These are phyloP conservation scores for Citrus medica DNA, from an alignment of 345 rosid species.

Conservation along the genomic window DNA sequence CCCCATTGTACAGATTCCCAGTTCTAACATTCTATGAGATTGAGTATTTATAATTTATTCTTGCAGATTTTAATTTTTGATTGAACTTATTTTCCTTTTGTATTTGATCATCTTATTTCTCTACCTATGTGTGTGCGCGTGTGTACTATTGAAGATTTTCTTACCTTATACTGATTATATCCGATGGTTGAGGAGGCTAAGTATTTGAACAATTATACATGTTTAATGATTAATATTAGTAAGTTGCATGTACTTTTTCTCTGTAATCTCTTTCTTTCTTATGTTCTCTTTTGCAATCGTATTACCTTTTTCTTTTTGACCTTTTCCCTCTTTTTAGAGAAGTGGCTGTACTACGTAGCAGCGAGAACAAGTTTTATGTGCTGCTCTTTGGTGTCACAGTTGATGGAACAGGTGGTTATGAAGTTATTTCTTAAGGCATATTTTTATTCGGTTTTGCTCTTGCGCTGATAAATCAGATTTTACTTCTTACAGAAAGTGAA, in stretches of 20 bases:
- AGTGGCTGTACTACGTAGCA: constrained; percentile 71
- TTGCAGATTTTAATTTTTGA: neutral
- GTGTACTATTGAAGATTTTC: neutral
- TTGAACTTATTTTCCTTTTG: neutral
- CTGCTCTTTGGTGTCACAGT: constrained; percentile 55
- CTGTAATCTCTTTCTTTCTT: neutral
- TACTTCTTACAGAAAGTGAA: too few relatives aligned
- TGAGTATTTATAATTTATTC: neutral
- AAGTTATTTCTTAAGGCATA: constrained; percentile 18
- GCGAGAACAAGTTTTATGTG: constrained; percentile 58
- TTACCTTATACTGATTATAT: neutral
- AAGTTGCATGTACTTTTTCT: neutral
- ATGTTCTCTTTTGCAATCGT: neutral
- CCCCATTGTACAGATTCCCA: neutral
- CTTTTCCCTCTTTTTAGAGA: constrained; percentile 44
- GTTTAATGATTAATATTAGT: neutral
- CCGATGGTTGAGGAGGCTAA: neutral
- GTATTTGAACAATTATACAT: neutral
- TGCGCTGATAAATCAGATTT: constrained; percentile 5
- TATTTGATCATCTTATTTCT: neutral
- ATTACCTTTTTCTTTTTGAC: constrained; percentile 14
- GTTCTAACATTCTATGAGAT: neutral
- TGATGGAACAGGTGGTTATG: constrained; percentile 62
- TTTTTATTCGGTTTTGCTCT: constrained; percentile 14
- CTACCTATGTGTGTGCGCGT: too few relatives aligned